These are phyloP conservation scores for Lactarius indigo DNA, from an alignment of 768 basidiomycete genomes.

Conservation along the genomic window DNA sequence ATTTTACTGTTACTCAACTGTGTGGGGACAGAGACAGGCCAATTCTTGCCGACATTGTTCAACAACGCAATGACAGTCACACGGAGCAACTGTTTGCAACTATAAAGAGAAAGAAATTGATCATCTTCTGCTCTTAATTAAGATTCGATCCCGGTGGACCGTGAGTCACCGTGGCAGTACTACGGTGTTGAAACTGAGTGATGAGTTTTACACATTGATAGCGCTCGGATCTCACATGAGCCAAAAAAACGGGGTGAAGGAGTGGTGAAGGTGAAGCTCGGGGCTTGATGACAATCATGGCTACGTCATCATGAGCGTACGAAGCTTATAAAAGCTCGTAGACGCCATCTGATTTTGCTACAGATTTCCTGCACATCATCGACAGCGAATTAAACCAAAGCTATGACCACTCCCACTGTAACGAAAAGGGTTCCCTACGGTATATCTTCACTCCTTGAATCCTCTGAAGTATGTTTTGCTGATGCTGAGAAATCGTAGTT, in stretches of 20 bases:
- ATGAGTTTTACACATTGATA: too few relatives aligned
- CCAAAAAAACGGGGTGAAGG: not conserved
- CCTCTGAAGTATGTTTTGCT: not conserved
- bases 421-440: constrained; percentile 15
- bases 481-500: constrained; percentile 12
- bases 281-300: too few relatives aligned
- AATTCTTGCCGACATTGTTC: too few relatives aligned
- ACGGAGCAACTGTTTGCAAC: too few relatives aligned
- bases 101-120: too few relatives aligned
- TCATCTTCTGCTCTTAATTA: too few relatives aligned
- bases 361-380: not conserved
- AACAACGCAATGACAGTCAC: too few relatives aligned
- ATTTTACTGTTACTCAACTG: not conserved
- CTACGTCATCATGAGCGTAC: not conserved
- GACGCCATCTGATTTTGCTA: not conserved
- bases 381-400: not conserved
- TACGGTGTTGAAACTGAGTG: too few relatives aligned
- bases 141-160: not conserved
- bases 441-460: not conserved
- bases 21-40: not conserved
- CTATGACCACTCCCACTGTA: constrained; percentile 8
- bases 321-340: not conserved
- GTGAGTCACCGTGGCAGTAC: not conserved
- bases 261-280: too few relatives aligned
- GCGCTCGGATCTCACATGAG: not conserved